Conservation (phyloP, 371 early-diverging fungal species). For the Edhazardia aedis region DNA sequence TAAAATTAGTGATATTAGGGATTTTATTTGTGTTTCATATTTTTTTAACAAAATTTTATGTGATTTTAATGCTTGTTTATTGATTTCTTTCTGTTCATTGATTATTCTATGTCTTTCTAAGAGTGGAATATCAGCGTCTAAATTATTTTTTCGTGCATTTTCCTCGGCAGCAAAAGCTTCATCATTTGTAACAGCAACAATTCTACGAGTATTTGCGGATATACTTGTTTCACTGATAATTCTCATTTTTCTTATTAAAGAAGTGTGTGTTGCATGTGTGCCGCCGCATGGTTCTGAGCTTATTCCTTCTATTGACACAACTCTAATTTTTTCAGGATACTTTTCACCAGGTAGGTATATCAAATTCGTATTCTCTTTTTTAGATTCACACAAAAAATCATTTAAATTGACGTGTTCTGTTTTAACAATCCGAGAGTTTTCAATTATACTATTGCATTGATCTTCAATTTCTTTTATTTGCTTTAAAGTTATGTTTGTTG, state of each 20-base stretch:
- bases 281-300: constrained; percentile 96
- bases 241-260: constrained; percentile 64
- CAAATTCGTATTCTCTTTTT: constrained; percentile 78
- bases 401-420: constrained; percentile 69
- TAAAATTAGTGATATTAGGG: too few species aligned
- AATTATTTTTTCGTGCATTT: too few species aligned
- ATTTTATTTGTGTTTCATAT: too few species aligned
- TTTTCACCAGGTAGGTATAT: constrained; percentile 67
- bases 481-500: constrained; percentile 53
- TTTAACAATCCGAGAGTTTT: constrained; percentile 54
- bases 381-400: constrained; percentile 79
- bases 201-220: constrained; percentile 82
- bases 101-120: too few species aligned
- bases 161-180: constrained; percentile 27
- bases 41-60: too few species aligned
- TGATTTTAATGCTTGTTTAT: too few species aligned
- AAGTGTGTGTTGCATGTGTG: constrained; percentile 75
- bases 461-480: constrained; percentile 61
- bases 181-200: constrained; percentile 73
- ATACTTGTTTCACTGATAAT: constrained; percentile 75
- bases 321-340: constrained; percentile 56
- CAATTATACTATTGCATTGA: constrained; percentile 58
- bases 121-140: too few species aligned
- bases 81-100: too few species aligned
- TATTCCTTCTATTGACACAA: constrained; percentile 56